Evolutionary conservation across 1,284 basidiomycete species (phyloP), one percentile per base, ranked within the genome.

Genomic region (Tilletia setariae): DNA sequence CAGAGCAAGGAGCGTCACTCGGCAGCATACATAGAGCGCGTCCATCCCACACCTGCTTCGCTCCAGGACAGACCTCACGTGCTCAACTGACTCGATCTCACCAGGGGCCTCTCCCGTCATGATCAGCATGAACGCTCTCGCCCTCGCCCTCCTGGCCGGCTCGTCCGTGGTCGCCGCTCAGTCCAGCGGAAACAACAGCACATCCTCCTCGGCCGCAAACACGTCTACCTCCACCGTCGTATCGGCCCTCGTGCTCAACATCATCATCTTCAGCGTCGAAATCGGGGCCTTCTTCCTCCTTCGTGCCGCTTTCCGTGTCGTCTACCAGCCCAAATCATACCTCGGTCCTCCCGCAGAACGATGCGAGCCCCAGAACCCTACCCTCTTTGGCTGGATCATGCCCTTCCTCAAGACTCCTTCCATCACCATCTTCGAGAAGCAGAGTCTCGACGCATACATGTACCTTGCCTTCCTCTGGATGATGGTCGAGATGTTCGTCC

Each of bases 381-480:
- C 76, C n/a, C 72, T 83, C 64, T 74, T 85, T 19, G 77, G 78
- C 43, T 85, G 84, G 83, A 76, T 84, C 35, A 77, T 80, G 0
- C 76, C 78, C 30, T 79, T 83, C 71, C 70, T 84, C 68, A 74
- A 76, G 44, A 79, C 74, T 8, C 79, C 79, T 49, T 76, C 79
- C 56, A 68, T 68, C 28, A 78, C 76, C 46, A 77, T 82, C 64
- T 76, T 84, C 62, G 67, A 74, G 25, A 80, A 89, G 70, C 95
- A 96, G 74, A 94, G 95, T 43, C 87, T 92, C 69, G 95, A 98
- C 80, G 91, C 93, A 40, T 98, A 95, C 85, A 90, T 96, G 81
- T 97, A 92, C 78, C 88, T 96, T 62, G 90, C 92, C 67, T 98
- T 91, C 83, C 86, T 94, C 49, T 89, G 90, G 68, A 88, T 85